phyloP scores from a whole-genome alignment of 805 yeast species.

The Hanseniaspora valbyensis region DNA sequence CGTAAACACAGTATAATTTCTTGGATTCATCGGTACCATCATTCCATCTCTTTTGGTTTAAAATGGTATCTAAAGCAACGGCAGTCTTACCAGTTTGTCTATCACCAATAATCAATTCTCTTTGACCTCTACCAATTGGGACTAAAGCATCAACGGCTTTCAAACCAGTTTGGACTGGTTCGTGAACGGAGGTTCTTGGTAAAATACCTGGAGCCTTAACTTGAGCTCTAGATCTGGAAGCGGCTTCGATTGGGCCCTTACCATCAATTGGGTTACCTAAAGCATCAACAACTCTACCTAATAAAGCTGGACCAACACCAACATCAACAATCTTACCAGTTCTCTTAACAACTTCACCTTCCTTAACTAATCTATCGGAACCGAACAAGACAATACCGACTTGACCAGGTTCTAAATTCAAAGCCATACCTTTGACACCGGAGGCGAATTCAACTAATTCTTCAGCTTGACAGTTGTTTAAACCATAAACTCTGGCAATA shows the following conservation, averaged over 20 bases:
- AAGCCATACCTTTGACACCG: slow-evolving; percentile 99
- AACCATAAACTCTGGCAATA: slow-evolving; percentile 99
- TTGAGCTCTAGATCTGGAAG: slow-evolving; percentile 86
- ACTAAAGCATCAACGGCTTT: slow-evolving; percentile 98
- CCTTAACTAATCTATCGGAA: slow-evolving; percentile 95
- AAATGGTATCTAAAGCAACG: slow-evolving; percentile 94
- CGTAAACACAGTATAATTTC: slow-evolving; percentile 99
- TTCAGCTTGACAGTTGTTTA: slow-evolving; percentile 99
- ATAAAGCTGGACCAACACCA: slow-evolving; percentile 94
- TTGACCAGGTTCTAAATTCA: slow-evolving; percentile 99
- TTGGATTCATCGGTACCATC: slow-evolving; percentile 86
- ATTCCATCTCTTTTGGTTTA: slow-evolving; percentile 99
- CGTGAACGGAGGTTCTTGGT: slow-evolving; percentile 97
- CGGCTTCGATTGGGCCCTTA: slow-evolving; percentile 92
- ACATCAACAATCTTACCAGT: slow-evolving; percentile 99
- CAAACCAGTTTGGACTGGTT: slow-evolving; percentile 99
- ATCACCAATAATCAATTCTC: slow-evolving; percentile 99
- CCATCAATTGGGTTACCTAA: slow-evolving; percentile 99
- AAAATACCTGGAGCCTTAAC: slow-evolving; percentile 99
- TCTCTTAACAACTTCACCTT: slow-evolving; percentile 99
- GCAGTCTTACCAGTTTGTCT: slow-evolving; percentile 99
- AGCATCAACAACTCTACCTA: slow-evolving; percentile 99
- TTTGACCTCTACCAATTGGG: slow-evolving; percentile 99
- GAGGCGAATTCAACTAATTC: slow-evolving; percentile 98
- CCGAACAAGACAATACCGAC: slow-evolving; percentile 99